Evolutionary conservation across 805 yeast species (phyloP), one percentile per base, ranked within the genome.

Genomic region (Candida ficus): DNA sequence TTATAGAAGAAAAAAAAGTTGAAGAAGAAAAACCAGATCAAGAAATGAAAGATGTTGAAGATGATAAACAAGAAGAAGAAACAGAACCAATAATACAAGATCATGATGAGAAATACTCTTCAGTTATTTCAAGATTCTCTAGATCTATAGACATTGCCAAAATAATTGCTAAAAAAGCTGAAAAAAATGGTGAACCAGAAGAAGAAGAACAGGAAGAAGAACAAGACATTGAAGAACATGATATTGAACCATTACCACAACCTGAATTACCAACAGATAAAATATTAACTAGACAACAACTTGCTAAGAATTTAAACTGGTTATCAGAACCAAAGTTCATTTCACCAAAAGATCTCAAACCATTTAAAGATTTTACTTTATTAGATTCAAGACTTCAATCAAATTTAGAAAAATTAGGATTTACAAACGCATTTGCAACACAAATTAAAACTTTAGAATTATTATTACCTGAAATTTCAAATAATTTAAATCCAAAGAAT

Each of bases 191-290:
- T 16, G 40, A 28, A 27, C n/a, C 51, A 16, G 38, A 25, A 26
- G 49, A 48, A 0, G 44, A 43, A 4, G 49, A 36, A 28, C 18
- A 28, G 8, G 56, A 42, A 7, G 57, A 50, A 5, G 61, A 57
- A n/a, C 55, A 46, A n/a, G n/a, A n/a, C 4, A 45, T 45, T 2
- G 67, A 61, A 21, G 43, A 47, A 17, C 71, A 64, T 52, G 70
- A 64, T 33, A 59, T 91, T 30, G 80, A 73, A 6, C 95, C 96
- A 16, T 64, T 91, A 31, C 97, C 98, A 2, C 96, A 88, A 59
- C 95, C 95, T 0, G 78, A 66, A 26, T 62, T 80, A 21, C 87
- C 86, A 4, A 64, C 66, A 41, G 83, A 79, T 49, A 58, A 59
- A 33, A 59, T 57, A 38, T 57, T 78, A 17, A 45, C 62, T 7